Conservation (phyloP, 306 rosid genomes). For the Crotalaria pallida region DNA sequence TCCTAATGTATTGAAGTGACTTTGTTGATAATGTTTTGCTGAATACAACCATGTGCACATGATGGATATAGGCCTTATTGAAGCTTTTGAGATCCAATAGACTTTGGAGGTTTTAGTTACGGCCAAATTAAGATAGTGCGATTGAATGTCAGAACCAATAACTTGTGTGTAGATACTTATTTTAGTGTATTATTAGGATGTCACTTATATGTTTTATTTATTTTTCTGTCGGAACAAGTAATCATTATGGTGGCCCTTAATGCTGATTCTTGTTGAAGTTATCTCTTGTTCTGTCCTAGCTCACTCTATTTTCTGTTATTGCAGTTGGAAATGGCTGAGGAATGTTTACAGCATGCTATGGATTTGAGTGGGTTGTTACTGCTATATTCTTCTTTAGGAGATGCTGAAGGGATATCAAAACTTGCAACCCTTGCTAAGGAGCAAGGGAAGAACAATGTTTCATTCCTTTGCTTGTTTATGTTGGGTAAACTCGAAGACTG, state of each 20-base stretch:
- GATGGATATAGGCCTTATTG: slow-evolving; percentile 3
- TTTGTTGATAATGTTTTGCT: slow-evolving; percentile 11
- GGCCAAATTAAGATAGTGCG: slow-evolving; percentile 15
- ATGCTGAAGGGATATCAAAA: slow-evolving; percentile 82
- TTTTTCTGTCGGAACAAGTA: not conserved
- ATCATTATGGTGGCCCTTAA: not conserved
- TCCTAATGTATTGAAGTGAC: slow-evolving; percentile 6
- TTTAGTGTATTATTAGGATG: slow-evolving; percentile 9
- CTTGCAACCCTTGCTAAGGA: slow-evolving; percentile 90
- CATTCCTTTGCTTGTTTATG: slow-evolving; percentile 90
- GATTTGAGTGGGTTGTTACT: slow-evolving; percentile 95
- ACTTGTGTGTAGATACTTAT: slow-evolving; percentile 7
- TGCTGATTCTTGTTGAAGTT: slow-evolving; percentile 16
- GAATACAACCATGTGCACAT: slow-evolving; percentile 13
- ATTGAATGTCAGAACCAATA: slow-evolving; percentile 13
- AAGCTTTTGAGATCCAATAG: slow-evolving; percentile 11
- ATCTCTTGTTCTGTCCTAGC: slow-evolving; percentile 17
- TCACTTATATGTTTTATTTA: not conserved
- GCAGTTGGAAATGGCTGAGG: slow-evolving; percentile 98
- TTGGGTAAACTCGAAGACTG: slow-evolving; percentile 98
- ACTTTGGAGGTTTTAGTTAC: not conserved
- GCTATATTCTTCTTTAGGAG: slow-evolving; percentile 96
- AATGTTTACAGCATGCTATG: slow-evolving; percentile 77
- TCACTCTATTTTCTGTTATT: slow-evolving; percentile 28
- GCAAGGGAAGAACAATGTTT: slow-evolving; percentile 97